Evolutionary conservation across 2,329 filamentous ascomycete species (phyloP), one percentile per base, ranked within the genome.

Genomic region (Stachybotrys chartarum): DNA sequence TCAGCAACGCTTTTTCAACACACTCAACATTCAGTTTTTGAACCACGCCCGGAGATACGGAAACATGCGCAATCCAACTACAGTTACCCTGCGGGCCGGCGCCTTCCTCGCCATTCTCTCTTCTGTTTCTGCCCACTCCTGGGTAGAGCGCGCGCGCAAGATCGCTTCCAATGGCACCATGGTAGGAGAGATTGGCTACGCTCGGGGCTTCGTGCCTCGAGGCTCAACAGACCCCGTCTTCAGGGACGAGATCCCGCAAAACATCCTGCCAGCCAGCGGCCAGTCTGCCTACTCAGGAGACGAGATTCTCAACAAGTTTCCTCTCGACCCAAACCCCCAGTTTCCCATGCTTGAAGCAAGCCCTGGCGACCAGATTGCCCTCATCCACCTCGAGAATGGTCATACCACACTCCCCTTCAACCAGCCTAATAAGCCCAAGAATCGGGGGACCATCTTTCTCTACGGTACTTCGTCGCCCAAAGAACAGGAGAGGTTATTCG

Each of bases 121-220:
- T 42, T 54, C 62, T 6, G 69, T 65, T 39, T 61, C 61, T 30
- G 86, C 83, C 42, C 93, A 97, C 72, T 87, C 85, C 17, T 97
- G 92, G 92, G 80, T 93, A 51, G 91, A 97, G 72, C 78, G 86
- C 64, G 77, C 93, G 52, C 82, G 78, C 58, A 83, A 84, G 56
- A 85, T 97, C 68, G 82, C 84, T 54, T 69, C 82, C 31, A 88
- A 91, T 63, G 92, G 91, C 54, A 83, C 83, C 39, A 90, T 91
- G 67, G 75, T 85, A 18, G 88, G 88, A 31, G 69, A 79, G 7
- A 75, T 82, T 30, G 93, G 93, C 35, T 96, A 86, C 67, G 75
- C 87, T n/a, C 86, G 91, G 59, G 86, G 85, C 50, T 90, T 85
- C 65, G 70, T 84, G 16, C 70, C 79, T 35, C 84, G 90, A 58